These are phyloP conservation scores for Tolypocladium amazonense DNA, from an alignment of 2,329 filamentous ascomycete genomes.

Conservation along the genomic window DNA sequence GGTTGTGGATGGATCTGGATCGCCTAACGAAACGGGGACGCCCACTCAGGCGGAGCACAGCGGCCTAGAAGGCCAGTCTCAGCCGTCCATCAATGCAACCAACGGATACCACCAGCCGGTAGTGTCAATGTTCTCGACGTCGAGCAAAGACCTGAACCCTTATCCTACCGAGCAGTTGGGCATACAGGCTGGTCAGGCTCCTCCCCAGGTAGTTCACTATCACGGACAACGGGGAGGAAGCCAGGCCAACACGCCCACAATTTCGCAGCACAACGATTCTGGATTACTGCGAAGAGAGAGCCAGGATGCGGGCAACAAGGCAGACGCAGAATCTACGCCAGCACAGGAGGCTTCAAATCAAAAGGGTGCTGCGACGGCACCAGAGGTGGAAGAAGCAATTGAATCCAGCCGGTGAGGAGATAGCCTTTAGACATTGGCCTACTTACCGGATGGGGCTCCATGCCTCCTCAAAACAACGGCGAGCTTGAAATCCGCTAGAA, in stretches of 20 bases:
- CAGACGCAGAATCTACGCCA: conserved; percentile 24
- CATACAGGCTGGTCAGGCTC: conserved; percentile 49
- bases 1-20: conserved; percentile 38
- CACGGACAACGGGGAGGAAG: conserved; percentile 58
- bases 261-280: conserved; percentile 39
- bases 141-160: conserved; percentile 57
- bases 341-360: conserved; percentile 21
- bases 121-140: conserved; percentile 60
- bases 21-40: conserved; percentile 46
- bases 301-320: conserved; percentile 31
- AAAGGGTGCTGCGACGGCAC: not conserved
- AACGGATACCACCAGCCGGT: conserved; percentile 61
- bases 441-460: not conserved
- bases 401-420: not conserved
- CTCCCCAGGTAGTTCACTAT: conserved; percentile 57
- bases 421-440: not conserved
- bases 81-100: conserved; percentile 31
- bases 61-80: conserved; percentile 33
- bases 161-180: conserved; percentile 57
- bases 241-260: conserved; percentile 53
- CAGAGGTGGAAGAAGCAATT: not conserved
- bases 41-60: conserved; percentile 51
- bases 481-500: not conserved
- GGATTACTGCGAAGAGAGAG: conserved; percentile 36
- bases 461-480: not conserved